These are phyloP conservation scores for Globisporangium echinulatum DNA, from an alignment of 352 stramenopile species.

Conservation along the genomic window DNA sequence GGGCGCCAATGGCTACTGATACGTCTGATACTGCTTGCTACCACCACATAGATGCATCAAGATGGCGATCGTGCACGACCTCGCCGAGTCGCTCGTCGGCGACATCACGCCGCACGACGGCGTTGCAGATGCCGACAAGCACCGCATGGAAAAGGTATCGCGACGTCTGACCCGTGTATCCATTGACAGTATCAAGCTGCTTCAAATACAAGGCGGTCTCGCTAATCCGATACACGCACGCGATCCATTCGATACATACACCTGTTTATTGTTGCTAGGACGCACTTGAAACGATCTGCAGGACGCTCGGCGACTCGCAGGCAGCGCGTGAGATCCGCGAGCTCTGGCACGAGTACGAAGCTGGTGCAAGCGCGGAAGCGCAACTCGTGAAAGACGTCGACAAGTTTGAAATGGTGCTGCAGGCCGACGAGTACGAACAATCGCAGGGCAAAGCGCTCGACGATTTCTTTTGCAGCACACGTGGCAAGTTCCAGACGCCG, in stretches of 20 bases:
- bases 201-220: no score
- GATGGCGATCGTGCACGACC: constrained; percentile 91
- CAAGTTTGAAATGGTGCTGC: constrained; percentile 95
- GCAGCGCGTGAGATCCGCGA: constrained; percentile 56
- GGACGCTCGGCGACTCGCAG: constrained; percentile 40
- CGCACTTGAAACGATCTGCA: constrained; percentile 64
- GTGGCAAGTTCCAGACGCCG: constrained; percentile 75
- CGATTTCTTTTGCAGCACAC: constrained; percentile 80
- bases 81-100: constrained; percentile 90
- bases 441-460: constrained; percentile 53
- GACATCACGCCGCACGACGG: constrained; percentile 92
- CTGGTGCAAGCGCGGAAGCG: constrained; percentile 70
- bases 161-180: no score
- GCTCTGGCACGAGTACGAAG: constrained; percentile 88
- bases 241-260: no score
- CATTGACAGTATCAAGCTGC: background rate
- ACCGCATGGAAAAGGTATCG: constrained; percentile 78
- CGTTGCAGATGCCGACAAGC: constrained; percentile 87
- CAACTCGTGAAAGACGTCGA: constrained; percentile 93
- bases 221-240: no score
- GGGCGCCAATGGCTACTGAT: constrained; percentile 1
- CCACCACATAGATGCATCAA: constrained; percentile 61
- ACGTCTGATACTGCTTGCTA: background rate
- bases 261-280: constrained; percentile 19
- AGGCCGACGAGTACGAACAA: constrained; percentile 90